A percentile compares a stretch with the other conserved stretches of the same genome.
phyloP scores from a whole-genome alignment of 805 yeast species.

The Metschnikowia continentalis region DNA sequence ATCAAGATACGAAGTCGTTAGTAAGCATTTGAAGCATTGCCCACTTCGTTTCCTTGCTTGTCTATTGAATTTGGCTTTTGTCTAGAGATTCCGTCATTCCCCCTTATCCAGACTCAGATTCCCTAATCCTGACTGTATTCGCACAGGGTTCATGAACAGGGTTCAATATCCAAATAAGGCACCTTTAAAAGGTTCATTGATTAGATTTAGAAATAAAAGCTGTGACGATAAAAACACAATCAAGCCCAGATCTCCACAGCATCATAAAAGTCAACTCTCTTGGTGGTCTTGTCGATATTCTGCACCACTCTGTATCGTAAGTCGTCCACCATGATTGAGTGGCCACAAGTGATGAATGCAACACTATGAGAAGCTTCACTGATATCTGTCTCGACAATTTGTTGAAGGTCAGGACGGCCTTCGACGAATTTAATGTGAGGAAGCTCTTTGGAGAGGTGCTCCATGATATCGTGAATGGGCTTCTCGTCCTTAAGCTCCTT shows the following conservation, averaged over 20 bases:
- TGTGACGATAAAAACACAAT: neutral
- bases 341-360: conserved; percentile 13
- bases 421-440: conserved; percentile 8
- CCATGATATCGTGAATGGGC: conserved; percentile 7
- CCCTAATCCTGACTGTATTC: too few species aligned
- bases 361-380: conserved; percentile 6
- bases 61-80: too few species aligned
- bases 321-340: conserved; percentile 14
- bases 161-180: too few species aligned
- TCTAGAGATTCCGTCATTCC: too few species aligned
- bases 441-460: conserved; percentile 1
- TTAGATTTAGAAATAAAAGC: neutral
- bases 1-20: too few species aligned
- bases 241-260: conserved; percentile 19
- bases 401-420: conserved; percentile 12
- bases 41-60: too few species aligned
- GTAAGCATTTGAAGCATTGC: too few species aligned
- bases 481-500: conserved; percentile 15
- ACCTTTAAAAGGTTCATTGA: too few species aligned
- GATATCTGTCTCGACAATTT: conserved; percentile 3
- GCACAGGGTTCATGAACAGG: too few species aligned
- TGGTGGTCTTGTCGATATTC: conserved; percentile 9
- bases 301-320: conserved; percentile 8
- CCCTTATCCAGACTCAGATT: too few species aligned
- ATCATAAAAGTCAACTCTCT: conserved; percentile 14